Conservation (phyloP, 306 rosid genomes). For the Dryas alaskensis region DNA sequence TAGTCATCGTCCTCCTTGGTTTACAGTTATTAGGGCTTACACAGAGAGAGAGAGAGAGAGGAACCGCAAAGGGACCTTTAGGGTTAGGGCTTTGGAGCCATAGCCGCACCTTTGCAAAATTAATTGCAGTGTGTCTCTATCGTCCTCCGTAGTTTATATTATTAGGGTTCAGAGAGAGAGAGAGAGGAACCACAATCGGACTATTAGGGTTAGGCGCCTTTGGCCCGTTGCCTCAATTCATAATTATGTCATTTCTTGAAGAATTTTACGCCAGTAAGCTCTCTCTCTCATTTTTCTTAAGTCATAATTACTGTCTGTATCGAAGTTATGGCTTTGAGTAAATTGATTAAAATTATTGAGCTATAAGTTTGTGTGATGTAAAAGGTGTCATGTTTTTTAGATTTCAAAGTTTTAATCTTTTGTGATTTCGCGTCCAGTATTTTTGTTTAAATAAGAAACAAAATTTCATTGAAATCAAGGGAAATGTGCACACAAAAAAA, state of each 20-base stretch:
- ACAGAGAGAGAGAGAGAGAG: neutral
- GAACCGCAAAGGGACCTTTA: neutral
- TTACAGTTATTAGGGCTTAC: slow-evolving; percentile 6
- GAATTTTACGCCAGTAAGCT: slow-evolving; percentile 83
- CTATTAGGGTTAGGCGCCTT: no score
- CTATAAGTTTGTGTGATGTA: neutral
- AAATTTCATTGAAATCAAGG: neutral
- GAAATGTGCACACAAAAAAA: neutral
- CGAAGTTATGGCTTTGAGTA: neutral
- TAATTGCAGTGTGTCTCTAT: no score
- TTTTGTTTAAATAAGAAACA: neutral
- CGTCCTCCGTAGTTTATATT: no score
- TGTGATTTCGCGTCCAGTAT: no score
- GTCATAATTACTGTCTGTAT: neutral
- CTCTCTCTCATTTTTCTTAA: neutral
- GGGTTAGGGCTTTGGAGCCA: slow-evolving; percentile 6
- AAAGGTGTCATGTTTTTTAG: neutral
- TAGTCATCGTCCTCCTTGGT: neutral
- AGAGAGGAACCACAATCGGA: no score
- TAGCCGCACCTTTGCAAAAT: neutral
- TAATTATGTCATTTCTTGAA: slow-evolving; percentile 64
- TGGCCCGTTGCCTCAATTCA: neutral
- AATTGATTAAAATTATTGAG: neutral
- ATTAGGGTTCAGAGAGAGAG: no score
- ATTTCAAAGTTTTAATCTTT: neutral